Conservation (phyloP, 495 filamentous ascomycete species). For the Xylaria palmicola region DNA sequence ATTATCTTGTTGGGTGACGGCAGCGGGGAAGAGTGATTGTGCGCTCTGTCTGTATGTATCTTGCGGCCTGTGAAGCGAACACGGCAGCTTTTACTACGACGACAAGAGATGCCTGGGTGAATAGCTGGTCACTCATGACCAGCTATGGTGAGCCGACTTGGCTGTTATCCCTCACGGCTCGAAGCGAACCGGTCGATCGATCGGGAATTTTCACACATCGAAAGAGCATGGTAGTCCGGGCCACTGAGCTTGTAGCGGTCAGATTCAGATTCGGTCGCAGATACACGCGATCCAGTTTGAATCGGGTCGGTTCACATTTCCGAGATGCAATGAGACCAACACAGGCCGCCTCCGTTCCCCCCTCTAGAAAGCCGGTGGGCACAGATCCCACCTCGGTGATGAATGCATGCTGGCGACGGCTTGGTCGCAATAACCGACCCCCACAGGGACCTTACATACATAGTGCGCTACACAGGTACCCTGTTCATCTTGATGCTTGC, state of each 20-base stretch:
- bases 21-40: background rate
- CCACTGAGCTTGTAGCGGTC: background rate
- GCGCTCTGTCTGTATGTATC: too few relatives aligned
- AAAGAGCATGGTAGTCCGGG: background rate
- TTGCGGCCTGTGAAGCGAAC: background rate
- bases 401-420: constrained; percentile 9
- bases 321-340: constrained; percentile 15
- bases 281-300: constrained; percentile 6
- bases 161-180: background rate
- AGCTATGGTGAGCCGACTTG: background rate
- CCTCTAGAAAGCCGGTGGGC: background rate
- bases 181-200: constrained; percentile 9
- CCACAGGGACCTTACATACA: constrained; percentile 4
- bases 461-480: too few relatives aligned
- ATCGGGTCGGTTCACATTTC: constrained; percentile 15
- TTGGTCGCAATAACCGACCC: constrained; percentile 16
- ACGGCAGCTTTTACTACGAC: background rate
- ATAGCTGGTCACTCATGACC: background rate
- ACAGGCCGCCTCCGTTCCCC: background rate
- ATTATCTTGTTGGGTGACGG: constrained; percentile 2
- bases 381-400: constrained; percentile 12
- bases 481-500: constrained; percentile 1
- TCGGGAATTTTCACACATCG: constrained; percentile 8
- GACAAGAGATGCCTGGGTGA: background rate
- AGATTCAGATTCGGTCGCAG: constrained; percentile 14